Evolutionary conservation across 305 asterid genomes (phyloP).

Genomic region (Fraxinus sp.): DNA sequence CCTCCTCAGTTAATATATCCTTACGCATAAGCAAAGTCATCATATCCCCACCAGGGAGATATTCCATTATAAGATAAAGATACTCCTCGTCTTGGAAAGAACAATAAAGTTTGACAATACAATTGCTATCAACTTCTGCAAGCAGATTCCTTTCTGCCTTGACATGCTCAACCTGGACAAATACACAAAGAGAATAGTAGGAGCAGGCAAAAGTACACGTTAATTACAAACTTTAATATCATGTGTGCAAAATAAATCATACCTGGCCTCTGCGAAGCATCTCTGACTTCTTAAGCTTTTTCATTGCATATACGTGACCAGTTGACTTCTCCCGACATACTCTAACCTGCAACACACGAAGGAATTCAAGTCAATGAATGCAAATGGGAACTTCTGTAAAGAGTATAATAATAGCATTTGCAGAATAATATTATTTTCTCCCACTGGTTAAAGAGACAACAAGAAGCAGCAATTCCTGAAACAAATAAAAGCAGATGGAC

Average conservation of each 20-base stretch:
- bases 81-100: constrained; percentile 96
- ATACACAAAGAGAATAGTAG: constrained; percentile 6
- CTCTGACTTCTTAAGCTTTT: constrained; percentile 91
- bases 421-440: background rate
- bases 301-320: constrained; percentile 87
- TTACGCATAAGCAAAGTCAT: constrained; percentile 95
- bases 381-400: background rate
- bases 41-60: constrained; percentile 98
- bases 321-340: constrained; percentile 85
- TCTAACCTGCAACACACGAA: constrained; percentile 56
- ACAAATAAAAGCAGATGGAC: background rate
- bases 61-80: constrained; percentile 89
- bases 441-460: background rate
- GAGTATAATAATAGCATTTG: background rate
- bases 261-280: constrained; percentile 99
- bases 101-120: constrained; percentile 89
- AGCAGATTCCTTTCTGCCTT: constrained; percentile 91
- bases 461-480: background rate
- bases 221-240: constrained; percentile 13
- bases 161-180: constrained; percentile 80
- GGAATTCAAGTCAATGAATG: background rate
- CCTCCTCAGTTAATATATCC: constrained; percentile 83
- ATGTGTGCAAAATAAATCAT: constrained; percentile 16
- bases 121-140: constrained; percentile 92
- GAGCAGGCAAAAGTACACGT: constrained; percentile 17